Conservation (phyloP, 2,329 filamentous ascomycete species). For the Penicillium capsulatum region DNA sequence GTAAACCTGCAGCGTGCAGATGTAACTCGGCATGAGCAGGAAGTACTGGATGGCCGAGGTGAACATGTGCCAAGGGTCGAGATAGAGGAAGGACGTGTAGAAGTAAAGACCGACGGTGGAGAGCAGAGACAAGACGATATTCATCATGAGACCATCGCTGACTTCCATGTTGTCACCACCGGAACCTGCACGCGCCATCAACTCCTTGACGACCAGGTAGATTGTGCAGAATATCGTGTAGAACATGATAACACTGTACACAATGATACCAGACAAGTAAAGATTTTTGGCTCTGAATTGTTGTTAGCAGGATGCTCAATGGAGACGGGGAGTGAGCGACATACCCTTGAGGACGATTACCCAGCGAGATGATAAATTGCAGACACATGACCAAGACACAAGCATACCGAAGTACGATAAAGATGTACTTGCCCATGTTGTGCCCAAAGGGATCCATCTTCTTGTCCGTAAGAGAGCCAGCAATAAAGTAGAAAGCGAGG, state of each 20-base stretch:
- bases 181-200: constrained; percentile 51
- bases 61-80: constrained; percentile 99
- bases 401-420: constrained; percentile 77
- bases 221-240: constrained; percentile 89
- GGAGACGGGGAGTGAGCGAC: constrained; percentile 8
- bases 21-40: constrained; percentile 83
- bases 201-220: constrained; percentile 82
- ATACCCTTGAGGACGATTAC: constrained; percentile 86
- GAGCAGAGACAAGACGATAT: constrained; percentile 82
- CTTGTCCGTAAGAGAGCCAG: constrained; percentile 77
- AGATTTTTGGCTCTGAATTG: constrained; percentile 66
- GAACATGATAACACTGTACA: constrained; percentile 90
- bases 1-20: constrained; percentile 96
- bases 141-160: constrained; percentile 88
- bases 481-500: constrained; percentile 96
- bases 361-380: constrained; percentile 94
- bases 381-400: constrained; percentile 84
- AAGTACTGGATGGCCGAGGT: constrained; percentile 91
- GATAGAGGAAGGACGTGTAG: constrained; percentile 90
- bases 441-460: constrained; percentile 87
- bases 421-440: constrained; percentile 77
- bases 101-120: constrained; percentile 94
- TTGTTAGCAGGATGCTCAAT: constrained; percentile 5
- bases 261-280: constrained; percentile 80
- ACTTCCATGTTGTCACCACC: constrained; percentile 50